These are phyloP conservation scores for Saturnispora silvae DNA, from an alignment of 805 yeast genomes.

Conservation along the genomic window DNA sequence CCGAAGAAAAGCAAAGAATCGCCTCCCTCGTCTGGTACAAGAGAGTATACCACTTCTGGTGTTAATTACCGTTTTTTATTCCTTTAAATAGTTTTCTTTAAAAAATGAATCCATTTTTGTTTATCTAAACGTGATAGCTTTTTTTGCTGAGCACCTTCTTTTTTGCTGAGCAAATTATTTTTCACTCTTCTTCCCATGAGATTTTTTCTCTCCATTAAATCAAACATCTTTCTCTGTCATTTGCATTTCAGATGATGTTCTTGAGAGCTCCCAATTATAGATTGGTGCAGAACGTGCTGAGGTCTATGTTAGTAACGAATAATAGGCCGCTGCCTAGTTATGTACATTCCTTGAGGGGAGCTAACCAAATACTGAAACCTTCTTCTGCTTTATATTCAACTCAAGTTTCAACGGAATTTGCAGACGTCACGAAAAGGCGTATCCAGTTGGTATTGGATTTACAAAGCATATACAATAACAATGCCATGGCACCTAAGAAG, in stretches of 20 bases:
- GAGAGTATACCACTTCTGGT: conserved; percentile 42
- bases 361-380: too few relatives aligned
- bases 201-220: too few relatives aligned
- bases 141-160: not conserved
- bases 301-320: too few relatives aligned
- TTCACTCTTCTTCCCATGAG: too few relatives aligned
- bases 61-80: conserved; percentile 19
- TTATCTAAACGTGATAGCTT: not conserved
- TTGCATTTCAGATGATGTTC: too few relatives aligned
- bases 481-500: conserved; percentile 19
- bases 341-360: too few relatives aligned
- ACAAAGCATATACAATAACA: conserved; percentile 17
- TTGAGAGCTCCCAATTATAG: too few relatives aligned
- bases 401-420: conserved; percentile 7
- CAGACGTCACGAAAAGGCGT: conserved; percentile 12
- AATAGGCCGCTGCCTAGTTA: too few relatives aligned
- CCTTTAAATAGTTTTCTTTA: not conserved
- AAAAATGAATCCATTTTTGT: not conserved
- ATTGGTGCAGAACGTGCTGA: too few relatives aligned
- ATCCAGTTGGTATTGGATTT: conserved; percentile 15
- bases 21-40: conserved; percentile 31
- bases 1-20: conserved; percentile 37
- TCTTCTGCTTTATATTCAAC: too few relatives aligned
- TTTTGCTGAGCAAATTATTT: too few relatives aligned
- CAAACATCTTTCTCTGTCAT: too few relatives aligned